These are phyloP conservation scores for Scorias spongiosa DNA, from an alignment of 2,329 filamentous ascomycete genomes.

Conservation along the genomic window DNA sequence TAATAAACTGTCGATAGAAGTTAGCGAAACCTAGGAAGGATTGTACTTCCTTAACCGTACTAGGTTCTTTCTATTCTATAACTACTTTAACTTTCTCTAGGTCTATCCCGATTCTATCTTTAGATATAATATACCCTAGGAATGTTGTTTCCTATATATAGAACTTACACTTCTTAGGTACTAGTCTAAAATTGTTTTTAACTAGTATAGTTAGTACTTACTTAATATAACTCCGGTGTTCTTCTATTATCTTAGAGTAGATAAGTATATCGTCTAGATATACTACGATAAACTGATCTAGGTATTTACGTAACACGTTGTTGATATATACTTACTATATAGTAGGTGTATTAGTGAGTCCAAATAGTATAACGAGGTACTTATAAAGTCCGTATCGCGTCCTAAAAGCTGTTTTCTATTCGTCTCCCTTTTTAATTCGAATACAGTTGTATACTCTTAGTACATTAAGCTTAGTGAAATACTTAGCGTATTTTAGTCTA, in stretches of 20 bases:
- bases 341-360: background rate
- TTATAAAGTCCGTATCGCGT: background rate
- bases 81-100: conserved; percentile 13
- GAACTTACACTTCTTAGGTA: conserved; percentile 19
- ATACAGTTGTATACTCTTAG: background rate
- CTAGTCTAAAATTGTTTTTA: background rate
- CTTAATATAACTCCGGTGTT: background rate
- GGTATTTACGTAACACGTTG: background rate
- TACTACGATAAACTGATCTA: background rate
- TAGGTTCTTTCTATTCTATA: conserved; percentile 11
- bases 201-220: background rate
- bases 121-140: conserved; percentile 17
- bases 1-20: conserved; percentile 1
- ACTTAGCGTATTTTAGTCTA: background rate
- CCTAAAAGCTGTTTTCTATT: background rate
- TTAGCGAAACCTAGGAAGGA: conserved; percentile 6
- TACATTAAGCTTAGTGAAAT: background rate
- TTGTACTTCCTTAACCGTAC: conserved; percentile 10
- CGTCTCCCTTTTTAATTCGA: background rate
- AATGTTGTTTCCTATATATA: conserved; percentile 15
- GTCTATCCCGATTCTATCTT: conserved; percentile 14
- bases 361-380: background rate
- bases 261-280: background rate
- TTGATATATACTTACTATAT: background rate
- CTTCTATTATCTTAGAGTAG: background rate